Evolutionary conservation across 208 protist genomes (phyloP).

Genomic region (Naegleria fowleri): DNA sequence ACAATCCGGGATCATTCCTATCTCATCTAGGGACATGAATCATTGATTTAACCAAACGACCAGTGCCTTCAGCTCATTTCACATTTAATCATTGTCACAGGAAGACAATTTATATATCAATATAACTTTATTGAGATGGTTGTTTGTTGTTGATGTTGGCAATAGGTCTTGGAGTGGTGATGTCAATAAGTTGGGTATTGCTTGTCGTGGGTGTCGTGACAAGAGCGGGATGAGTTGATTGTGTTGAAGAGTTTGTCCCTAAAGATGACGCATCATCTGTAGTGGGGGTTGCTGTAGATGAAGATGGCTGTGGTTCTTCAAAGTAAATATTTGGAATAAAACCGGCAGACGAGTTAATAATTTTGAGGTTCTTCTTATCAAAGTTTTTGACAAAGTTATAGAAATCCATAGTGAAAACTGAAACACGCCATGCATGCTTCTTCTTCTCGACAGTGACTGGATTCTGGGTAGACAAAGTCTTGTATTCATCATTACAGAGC

Average conservation of each 20-base stretch:
- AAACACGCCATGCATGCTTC: not conserved
- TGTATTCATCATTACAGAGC: not conserved
- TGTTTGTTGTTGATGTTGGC: not conserved
- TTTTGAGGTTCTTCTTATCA: not conserved
- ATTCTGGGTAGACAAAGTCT: not conserved
- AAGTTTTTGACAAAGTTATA: constrained; percentile 4
- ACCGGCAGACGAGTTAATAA: not conserved
- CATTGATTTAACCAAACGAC: too few relatives aligned
- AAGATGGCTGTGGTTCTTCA: not conserved
- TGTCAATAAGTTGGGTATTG: not conserved
- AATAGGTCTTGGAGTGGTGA: not conserved
- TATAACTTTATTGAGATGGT: too few relatives aligned
- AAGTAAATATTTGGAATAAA: not conserved
- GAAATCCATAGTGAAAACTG: not conserved
- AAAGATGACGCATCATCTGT: not conserved
- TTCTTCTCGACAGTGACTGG: not conserved
- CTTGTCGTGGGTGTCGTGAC: not conserved
- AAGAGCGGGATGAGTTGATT: not conserved
- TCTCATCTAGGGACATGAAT: too few relatives aligned
- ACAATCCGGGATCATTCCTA: too few relatives aligned
- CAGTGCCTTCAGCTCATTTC: too few relatives aligned
- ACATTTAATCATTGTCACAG: too few relatives aligned
- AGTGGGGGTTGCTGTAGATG: not conserved
- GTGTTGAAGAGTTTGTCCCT: not conserved
- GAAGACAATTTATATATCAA: too few relatives aligned